Percentiles rank a stretch among this genome's conserved stretches.
Conservation (phyloP, 371 early-diverging fungal species). For the Haplosporangium sp. region DNA sequence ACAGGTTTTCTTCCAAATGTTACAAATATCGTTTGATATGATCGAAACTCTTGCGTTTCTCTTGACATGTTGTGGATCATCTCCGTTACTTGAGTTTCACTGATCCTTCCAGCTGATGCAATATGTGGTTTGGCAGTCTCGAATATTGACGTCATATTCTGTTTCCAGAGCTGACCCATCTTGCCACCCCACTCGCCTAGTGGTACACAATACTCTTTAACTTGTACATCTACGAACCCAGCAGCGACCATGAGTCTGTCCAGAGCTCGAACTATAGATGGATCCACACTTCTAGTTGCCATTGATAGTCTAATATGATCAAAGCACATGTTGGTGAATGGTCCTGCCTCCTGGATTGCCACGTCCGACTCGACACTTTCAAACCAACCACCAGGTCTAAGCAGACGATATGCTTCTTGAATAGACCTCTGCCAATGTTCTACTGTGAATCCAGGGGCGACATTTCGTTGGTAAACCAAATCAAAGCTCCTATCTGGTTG, state of each 20-base stretch:
- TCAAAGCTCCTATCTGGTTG: slow-evolving; percentile 38
- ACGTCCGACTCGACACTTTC: slow-evolving; percentile 51
- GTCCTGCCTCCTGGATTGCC: slow-evolving; percentile 35
- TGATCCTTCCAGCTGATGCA: slow-evolving; percentile 26
- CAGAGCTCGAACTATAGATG: slow-evolving; percentile 22
- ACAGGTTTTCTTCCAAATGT: slow-evolving; percentile 43
- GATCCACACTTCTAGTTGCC: slow-evolving; percentile 32
- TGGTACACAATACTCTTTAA: slow-evolving; percentile 43
- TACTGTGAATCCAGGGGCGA: slow-evolving; percentile 58
- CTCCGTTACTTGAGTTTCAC: slow-evolving; percentile 34
- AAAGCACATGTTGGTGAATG: slow-evolving; percentile 24
- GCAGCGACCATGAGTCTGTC: slow-evolving; percentile 26
- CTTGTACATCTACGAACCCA: slow-evolving; percentile 38
- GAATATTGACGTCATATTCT: slow-evolving; percentile 35
- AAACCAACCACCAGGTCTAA: slow-evolving; percentile 51
- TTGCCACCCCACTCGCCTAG: slow-evolving; percentile 45
- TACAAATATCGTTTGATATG: slow-evolving; percentile 46
- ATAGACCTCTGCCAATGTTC: slow-evolving; percentile 48
- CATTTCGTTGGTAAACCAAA: slow-evolving; percentile 49
- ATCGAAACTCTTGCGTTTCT: slow-evolving; percentile 19
- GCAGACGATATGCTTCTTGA: slow-evolving; percentile 37
- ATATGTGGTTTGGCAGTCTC: slow-evolving; percentile 38
- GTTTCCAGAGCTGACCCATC: slow-evolving; percentile 42
- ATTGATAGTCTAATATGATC: slow-evolving; percentile 38
- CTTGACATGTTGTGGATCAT: slow-evolving; percentile 15